A percentile compares a stretch with the other conserved stretches of the same genome.
Conservation (phyloP, 495 filamentous ascomycete species). For the Penicillium herquei region DNA sequence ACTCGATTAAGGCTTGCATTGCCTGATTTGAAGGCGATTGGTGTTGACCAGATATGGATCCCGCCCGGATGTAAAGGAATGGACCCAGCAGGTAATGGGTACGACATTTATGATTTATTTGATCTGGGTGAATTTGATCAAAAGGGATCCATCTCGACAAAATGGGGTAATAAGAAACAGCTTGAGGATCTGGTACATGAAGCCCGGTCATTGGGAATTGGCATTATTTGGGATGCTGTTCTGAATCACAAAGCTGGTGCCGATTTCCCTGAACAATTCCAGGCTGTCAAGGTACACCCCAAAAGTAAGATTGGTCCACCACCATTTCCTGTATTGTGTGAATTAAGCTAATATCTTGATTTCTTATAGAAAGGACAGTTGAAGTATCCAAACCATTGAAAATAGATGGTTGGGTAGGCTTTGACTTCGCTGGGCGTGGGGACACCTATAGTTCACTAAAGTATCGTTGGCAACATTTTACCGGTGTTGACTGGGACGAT, state of each 20-base stretch:
- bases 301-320: slow-evolving; percentile 31
- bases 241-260: slow-evolving; percentile 75
- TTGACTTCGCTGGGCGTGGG: slow-evolving; percentile 61
- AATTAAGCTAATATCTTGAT: background rate
- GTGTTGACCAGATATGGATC: slow-evolving; percentile 68
- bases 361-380: slow-evolving; percentile 48
- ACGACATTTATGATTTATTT: slow-evolving; percentile 75
- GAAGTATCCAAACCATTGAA: slow-evolving; percentile 57
- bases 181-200: slow-evolving; percentile 50
- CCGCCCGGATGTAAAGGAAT: slow-evolving; percentile 73
- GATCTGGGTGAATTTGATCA: slow-evolving; percentile 78
- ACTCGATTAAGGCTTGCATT: slow-evolving; percentile 54
- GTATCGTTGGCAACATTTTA: slow-evolving; percentile 72
- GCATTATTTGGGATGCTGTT: slow-evolving; percentile 72
- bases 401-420: slow-evolving; percentile 68
- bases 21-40: slow-evolving; percentile 55
- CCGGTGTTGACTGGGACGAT: slow-evolving; percentile 66
- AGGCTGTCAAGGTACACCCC: slow-evolving; percentile 61
- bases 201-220: slow-evolving; percentile 54
- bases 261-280: slow-evolving; percentile 59
- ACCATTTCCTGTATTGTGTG: background rate
- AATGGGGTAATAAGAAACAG: slow-evolving; percentile 70
- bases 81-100: slow-evolving; percentile 64
- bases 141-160: slow-evolving; percentile 61
- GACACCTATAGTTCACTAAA: slow-evolving; percentile 59